Percentiles rank a stretch among this genome's conserved stretches.
Evolutionary conservation across 2,329 filamentous ascomycete genomes (phyloP).

Genomic region (Cytospora paraplurivora): DNA sequence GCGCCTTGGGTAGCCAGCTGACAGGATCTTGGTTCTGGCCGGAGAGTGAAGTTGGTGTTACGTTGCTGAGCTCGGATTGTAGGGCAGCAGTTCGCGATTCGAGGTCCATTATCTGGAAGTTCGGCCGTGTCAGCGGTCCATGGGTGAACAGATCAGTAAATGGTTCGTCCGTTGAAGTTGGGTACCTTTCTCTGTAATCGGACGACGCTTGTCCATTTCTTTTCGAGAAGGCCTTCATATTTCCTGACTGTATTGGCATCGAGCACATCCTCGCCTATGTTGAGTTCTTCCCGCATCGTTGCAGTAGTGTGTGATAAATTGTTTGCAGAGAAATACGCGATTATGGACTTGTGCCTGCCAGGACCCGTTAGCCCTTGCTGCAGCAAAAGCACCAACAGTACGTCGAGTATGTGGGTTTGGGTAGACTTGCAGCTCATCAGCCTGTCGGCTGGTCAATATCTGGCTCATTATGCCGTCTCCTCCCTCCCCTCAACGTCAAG

Average conservation of each 20-base stretch:
- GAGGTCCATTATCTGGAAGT: slow-evolving; percentile 84
- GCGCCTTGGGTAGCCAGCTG: slow-evolving; percentile 83
- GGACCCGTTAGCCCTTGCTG: slow-evolving; percentile 16
- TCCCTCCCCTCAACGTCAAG: slow-evolving; percentile 13
- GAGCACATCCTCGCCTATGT: slow-evolving; percentile 68
- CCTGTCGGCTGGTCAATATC: slow-evolving; percentile 76
- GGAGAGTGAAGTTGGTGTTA: slow-evolving; percentile 75
- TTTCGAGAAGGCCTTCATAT: slow-evolving; percentile 91
- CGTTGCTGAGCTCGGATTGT: slow-evolving; percentile 81
- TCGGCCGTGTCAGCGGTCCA: slow-evolving; percentile 22
- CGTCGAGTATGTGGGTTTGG: slow-evolving; percentile 15
- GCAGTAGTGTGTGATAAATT: slow-evolving; percentile 70
- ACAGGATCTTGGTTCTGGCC: slow-evolving; percentile 80
- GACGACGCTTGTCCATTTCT: slow-evolving; percentile 98
- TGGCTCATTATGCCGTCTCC: slow-evolving; percentile 61
- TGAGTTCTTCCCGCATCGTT: slow-evolving; percentile 75
- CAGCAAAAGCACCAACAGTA: slow-evolving; percentile 24
- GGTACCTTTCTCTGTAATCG: slow-evolving; percentile 88
- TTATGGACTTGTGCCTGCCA: slow-evolving; percentile 84
- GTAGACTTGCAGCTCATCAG: slow-evolving; percentile 78
- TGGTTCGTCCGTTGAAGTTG: slow-evolving; percentile 11
- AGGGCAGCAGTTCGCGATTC: slow-evolving; percentile 73
- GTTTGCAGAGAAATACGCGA: slow-evolving; percentile 80
- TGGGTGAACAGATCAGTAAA: slow-evolving; percentile 22
- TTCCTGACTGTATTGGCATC: slow-evolving; percentile 85